Conservation (phyloP, 129 eudicot species). For the Helianthus annuus region DNA sequence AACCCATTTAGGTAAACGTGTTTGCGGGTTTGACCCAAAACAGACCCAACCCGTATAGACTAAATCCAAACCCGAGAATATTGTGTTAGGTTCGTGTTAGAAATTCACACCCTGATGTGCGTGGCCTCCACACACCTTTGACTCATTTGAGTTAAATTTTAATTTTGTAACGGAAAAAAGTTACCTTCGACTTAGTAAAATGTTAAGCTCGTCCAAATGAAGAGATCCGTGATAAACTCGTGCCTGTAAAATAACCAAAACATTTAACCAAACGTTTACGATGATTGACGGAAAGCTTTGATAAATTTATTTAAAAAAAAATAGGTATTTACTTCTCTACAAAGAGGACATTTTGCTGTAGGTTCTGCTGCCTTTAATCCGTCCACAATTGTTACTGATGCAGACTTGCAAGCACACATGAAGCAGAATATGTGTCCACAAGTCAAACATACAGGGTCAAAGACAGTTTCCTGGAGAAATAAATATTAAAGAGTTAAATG, state of each 20-base stretch:
- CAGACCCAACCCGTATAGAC: too few species aligned
- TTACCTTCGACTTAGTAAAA: conserved; percentile 79
- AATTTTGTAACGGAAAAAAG: not conserved
- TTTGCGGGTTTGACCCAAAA: too few species aligned
- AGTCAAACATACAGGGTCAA: conserved; percentile 84
- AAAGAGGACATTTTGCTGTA: conserved; percentile 81
- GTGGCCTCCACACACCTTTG: too few species aligned
- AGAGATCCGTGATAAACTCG: conserved; percentile 80
- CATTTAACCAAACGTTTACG: conserved; percentile 3
- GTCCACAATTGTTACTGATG: conserved; percentile 85
- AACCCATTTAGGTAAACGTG: too few species aligned
- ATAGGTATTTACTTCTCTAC: conserved; percentile 65
- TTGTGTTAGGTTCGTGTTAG: too few species aligned
- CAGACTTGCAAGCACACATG: conserved; percentile 92
- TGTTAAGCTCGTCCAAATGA: conserved; percentile 92
- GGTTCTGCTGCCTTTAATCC: conserved; percentile 69
- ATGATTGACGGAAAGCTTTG: not conserved
- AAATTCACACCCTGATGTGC: too few species aligned
- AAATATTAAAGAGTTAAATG: not conserved
- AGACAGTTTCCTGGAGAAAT: conserved; percentile 75
- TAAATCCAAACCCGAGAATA: too few species aligned
- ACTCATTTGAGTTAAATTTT: too few species aligned
- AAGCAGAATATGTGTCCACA: conserved; percentile 96
- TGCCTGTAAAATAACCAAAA: conserved; percentile 46
- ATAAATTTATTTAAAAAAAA: too few species aligned